These are phyloP conservation scores for Drechmeria coniospora DNA, from an alignment of 2,329 filamentous ascomycete species.

Conservation along the genomic window DNA sequence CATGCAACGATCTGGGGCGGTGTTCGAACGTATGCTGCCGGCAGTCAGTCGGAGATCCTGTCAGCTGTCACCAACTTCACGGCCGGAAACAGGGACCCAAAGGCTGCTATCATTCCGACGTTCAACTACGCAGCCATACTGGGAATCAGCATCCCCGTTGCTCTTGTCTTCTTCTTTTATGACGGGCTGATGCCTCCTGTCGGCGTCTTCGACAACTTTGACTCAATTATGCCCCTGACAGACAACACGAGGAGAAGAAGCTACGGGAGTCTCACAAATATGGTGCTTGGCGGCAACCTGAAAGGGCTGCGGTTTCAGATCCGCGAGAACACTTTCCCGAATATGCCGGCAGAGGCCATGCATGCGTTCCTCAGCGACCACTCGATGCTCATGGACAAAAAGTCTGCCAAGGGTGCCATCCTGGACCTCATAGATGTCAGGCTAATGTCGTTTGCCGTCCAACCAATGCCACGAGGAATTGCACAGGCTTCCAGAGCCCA, in stretches of 20 bases:
- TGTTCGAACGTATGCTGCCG: conserved; percentile 17
- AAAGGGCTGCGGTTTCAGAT: conserved; percentile 8
- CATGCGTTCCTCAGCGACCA: conserved; percentile 7
- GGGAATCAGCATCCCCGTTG: conserved; percentile 22
- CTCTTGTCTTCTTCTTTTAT: conserved; percentile 48
- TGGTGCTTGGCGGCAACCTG: conserved; percentile 4
- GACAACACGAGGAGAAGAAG: conserved; percentile 31
- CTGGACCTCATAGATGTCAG: conserved; percentile 4
- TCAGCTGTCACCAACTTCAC: conserved; percentile 38
- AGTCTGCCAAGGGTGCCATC: background rate
- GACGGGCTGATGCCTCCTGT: conserved; percentile 37
- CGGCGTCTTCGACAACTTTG: conserved; percentile 41
- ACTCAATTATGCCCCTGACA: conserved; percentile 23
- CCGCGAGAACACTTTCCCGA: conserved; percentile 9
- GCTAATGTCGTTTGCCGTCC: conserved; percentile 6
- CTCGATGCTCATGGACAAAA: conserved; percentile 1
- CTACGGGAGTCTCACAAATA: conserved; percentile 24
- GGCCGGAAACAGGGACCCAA: conserved; percentile 40
- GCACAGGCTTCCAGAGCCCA: conserved; percentile 5
- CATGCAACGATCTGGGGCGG: conserved; percentile 27
- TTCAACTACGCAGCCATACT: conserved; percentile 18
- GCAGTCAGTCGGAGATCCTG: conserved; percentile 21
- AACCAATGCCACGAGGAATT: conserved; percentile 7
- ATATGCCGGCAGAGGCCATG: conserved; percentile 9
- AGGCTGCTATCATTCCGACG: conserved; percentile 44